These are phyloP conservation scores for Pythium utonaiense DNA, from an alignment of 352 stramenopile species.

Conservation along the genomic window DNA sequence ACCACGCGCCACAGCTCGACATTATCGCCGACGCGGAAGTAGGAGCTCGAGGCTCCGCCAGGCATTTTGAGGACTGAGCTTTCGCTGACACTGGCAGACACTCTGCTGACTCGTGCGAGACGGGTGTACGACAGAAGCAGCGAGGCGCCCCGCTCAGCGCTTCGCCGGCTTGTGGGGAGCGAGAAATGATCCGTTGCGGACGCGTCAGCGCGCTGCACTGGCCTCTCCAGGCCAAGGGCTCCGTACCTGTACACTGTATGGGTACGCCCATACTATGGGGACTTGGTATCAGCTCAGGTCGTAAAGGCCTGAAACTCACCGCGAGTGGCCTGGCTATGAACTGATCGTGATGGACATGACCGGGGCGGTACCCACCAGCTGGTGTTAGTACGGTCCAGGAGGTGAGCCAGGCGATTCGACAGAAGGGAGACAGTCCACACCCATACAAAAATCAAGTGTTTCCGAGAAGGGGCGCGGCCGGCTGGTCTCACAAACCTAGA, in stretches of 20 bases:
- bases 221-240: too few species aligned
- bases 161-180: too few species aligned
- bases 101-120: too few species aligned
- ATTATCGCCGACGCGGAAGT: conserved; percentile 52
- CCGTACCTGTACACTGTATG: too few species aligned
- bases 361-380: not conserved
- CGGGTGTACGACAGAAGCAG: too few species aligned
- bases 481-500: not conserved
- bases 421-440: not conserved
- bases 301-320: too few species aligned
- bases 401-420: not conserved
- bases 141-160: too few species aligned
- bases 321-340: not conserved
- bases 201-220: not conserved
- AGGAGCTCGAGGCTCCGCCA: conserved; percentile 22
- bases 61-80: not conserved
- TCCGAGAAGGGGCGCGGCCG: not conserved
- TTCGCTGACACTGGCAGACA: too few species aligned
- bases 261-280: too few species aligned
- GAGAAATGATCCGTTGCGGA: not conserved
- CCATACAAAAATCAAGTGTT: not conserved
- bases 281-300: too few species aligned
- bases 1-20: conserved; percentile 57
- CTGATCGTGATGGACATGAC: not conserved
- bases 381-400: not conserved